Evolutionary conservation across 148 eudicot genomes (phyloP).

Genomic region (Vaccinium vitisidaea): DNA sequence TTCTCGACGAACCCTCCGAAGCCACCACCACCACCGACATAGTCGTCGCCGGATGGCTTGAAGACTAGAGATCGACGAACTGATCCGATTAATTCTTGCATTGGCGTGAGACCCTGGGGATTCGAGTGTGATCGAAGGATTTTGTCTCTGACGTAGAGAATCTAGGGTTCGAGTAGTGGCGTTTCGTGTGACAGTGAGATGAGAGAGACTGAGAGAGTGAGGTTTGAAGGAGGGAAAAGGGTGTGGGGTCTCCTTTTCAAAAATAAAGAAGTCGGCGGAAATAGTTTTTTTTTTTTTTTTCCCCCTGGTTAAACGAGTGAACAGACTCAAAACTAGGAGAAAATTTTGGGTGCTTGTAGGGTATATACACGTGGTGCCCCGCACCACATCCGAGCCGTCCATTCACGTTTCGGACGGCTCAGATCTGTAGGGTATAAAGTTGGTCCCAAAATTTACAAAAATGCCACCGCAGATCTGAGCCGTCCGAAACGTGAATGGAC

Average conservation of each 20-base stretch:
- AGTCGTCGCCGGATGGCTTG: constrained; percentile 38
- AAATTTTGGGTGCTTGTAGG: too few species aligned
- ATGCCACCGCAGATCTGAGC: too few species aligned
- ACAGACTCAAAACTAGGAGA: too few species aligned
- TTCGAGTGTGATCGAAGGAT: constrained; percentile 5
- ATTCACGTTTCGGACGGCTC: too few species aligned
- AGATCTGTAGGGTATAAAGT: too few species aligned
- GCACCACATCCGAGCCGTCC: too few species aligned
- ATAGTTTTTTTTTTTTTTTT: background rate
- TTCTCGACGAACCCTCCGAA: constrained; percentile 63
- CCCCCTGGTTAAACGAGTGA: too few species aligned
- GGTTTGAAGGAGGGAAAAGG: constrained; percentile 18
- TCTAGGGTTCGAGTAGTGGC: constrained; percentile 21
- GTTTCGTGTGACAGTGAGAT: constrained; percentile 17
- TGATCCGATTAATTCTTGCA: constrained; percentile 78
- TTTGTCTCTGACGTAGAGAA: background rate
- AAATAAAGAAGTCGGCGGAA: background rate
- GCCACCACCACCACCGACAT: constrained; percentile 26
- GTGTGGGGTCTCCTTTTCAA: background rate
- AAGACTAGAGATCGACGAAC: constrained; percentile 63
- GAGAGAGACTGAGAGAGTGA: background rate
- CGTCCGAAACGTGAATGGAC: too few species aligned
- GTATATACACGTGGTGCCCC: too few species aligned
- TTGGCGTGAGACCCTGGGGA: constrained; percentile 15
- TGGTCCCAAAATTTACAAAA: too few species aligned